Base-by-base conservation (phyloP, 2,329 filamentous ascomycete species). In the Penicillium capsulatum region DNA sequence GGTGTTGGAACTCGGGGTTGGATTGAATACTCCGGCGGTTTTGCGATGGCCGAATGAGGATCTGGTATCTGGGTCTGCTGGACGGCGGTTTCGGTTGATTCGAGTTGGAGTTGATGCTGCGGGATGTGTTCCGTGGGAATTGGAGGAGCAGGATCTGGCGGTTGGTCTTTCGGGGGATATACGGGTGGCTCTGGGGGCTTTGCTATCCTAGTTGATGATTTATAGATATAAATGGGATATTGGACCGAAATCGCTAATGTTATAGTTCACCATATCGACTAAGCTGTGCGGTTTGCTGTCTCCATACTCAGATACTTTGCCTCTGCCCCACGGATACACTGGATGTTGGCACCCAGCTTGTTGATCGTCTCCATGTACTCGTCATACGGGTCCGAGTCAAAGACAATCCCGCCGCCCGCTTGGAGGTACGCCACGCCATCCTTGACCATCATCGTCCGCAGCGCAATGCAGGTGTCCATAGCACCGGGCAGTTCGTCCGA, bases 321-420 rank as follows among this genome's bases (percentile, higher is more conserved):
- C 70, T 96, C 91, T 2, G 90, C 91, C 36, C 82, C 79, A 43
- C 81, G 83, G 63, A 97, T 90, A 67, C 87, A 92, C 53, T 84
- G 79, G 73, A 94, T 88, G 64, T 94, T 94, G 31, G 88, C 86
- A 17, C 85, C 82, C 33, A 95, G 73, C 75, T 98, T 98, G 73
- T 98, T 97, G 71, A 92, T 87, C 50, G 94, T 96, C 77, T 97
- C 88, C 67, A 91, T 79, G 74, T 90, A 96, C 67, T 97, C 92
- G 50, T 96, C 87, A 56, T 85, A 84, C 22, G 77, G 84, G 60
- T 94, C 90, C 28, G 86, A 94, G 66, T 97, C 92, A 59, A 91
- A 95, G 30, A 95, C 90, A 57, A 96, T 95, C 19, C 90, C 90
- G 24, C 90, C 90, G 40, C 72, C 81, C 27, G 81, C 81, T 64